Percentiles rank a stretch among this genome's conserved stretches.
Evolutionary conservation across 1,284 basidiomycete species (phyloP).

Genomic region (Trichosporon inkin): DNA sequence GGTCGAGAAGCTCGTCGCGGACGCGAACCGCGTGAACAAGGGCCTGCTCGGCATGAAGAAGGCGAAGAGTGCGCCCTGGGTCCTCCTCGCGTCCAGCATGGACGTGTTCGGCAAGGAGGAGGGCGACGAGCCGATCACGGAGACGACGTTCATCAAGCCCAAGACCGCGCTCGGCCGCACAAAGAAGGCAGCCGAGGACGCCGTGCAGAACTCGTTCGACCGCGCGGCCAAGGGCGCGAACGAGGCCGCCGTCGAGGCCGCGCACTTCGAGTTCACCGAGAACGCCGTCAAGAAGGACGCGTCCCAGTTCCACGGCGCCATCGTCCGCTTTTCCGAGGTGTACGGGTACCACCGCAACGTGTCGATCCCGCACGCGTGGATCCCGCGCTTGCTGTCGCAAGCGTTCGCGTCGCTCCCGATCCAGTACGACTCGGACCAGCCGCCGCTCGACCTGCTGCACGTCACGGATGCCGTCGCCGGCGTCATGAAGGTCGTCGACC

Average conservation of each 20-base stretch:
- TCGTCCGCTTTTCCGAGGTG: constrained; percentile 43
- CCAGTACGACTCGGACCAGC: constrained; percentile 39
- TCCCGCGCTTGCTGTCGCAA: constrained; percentile 39
- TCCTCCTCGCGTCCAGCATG: constrained; percentile 40
- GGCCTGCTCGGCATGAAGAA: constrained; percentile 8
- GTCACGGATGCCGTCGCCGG: constrained; percentile 41
- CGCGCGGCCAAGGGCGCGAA: not conserved
- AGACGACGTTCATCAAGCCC: constrained; percentile 23
- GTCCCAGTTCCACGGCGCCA: constrained; percentile 17
- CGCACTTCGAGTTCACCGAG: not conserved
- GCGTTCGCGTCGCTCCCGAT: constrained; percentile 42
- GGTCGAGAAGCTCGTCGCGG: constrained; percentile 18
- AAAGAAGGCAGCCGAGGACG: constrained; percentile 37
- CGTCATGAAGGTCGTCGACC: constrained; percentile 23
- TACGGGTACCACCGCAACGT: constrained; percentile 37
- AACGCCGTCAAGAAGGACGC: not conserved
- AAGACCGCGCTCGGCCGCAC: constrained; percentile 37
- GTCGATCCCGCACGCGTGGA: constrained; percentile 37
- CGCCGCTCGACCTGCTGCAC: constrained; percentile 39
- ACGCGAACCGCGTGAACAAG: not conserved
- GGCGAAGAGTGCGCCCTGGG: constrained; percentile 33
- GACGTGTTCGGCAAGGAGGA: constrained; percentile 36
- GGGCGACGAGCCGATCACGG: constrained; percentile 18
- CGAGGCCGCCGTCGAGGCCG: not conserved
- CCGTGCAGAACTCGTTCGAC: constrained; percentile 19